phyloP scores from a whole-genome alignment of 331 rosid species.

The Acacia concinna region DNA sequence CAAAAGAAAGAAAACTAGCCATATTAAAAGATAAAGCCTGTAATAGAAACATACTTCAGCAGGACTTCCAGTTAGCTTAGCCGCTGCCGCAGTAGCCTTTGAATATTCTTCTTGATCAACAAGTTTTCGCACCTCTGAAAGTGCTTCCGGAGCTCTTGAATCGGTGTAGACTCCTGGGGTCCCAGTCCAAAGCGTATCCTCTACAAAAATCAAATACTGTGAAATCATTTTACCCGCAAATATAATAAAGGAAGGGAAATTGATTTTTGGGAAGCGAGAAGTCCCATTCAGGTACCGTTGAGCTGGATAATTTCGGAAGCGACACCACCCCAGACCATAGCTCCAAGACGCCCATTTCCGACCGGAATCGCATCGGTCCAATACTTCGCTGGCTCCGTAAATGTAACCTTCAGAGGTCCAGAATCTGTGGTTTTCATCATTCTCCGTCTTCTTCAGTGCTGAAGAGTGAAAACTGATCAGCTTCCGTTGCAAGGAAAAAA shows the following conservation, averaged over 20 bases:
- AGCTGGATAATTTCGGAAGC: constrained; percentile 65
- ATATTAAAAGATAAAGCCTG: neutral
- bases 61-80: constrained; percentile 53
- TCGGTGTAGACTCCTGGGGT: constrained; percentile 62
- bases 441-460: constrained; percentile 39
- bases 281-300: constrained; percentile 42
- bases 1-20: neutral
- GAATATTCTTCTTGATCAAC: constrained; percentile 54
- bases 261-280: neutral
- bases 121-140: constrained; percentile 59
- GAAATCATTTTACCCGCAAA: neutral
- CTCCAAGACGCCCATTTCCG: constrained; percentile 83
- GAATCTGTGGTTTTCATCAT: constrained; percentile 25
- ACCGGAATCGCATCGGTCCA: constrained; percentile 82
- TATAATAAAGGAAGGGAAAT: neutral
- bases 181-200: constrained; percentile 91
- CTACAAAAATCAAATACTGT: constrained; percentile 28
- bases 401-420: constrained; percentile 53
- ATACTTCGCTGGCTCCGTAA: constrained; percentile 58
- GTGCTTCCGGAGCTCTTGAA: constrained; percentile 59
- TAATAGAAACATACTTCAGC: constrained; percentile 47
- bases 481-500: neutral
- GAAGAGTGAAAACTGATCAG: neutral
- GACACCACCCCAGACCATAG: constrained; percentile 72
- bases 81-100: constrained; percentile 64